phyloP scores from a whole-genome alignment of 148 eudicot species.

The Dianthus caryophyllus region DNA sequence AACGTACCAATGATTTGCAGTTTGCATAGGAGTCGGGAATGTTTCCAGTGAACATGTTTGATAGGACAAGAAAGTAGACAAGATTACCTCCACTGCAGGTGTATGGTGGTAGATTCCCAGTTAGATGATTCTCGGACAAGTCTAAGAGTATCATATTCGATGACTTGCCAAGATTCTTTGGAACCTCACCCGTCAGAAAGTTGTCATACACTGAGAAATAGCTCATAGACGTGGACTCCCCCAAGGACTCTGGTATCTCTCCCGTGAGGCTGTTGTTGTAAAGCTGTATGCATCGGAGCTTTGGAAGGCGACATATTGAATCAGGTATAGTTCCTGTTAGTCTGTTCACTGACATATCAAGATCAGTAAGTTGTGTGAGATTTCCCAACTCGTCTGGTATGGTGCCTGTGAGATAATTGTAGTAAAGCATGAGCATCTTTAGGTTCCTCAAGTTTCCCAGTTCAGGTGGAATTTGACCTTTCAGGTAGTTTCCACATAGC shows the following conservation, averaged over 20 bases:
- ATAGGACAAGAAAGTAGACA: conserved; percentile 56
- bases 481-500: conserved; percentile 58
- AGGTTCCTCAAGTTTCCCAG: conserved; percentile 57
- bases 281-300: conserved; percentile 55
- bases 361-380: conserved; percentile 51
- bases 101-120: conserved; percentile 56
- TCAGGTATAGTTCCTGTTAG: conserved; percentile 61
- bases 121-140: conserved; percentile 64
- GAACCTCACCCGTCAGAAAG: conserved; percentile 69
- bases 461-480: conserved; percentile 59
- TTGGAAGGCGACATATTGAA: conserved; percentile 59
- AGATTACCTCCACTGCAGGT: conserved; percentile 66
- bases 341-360: conserved; percentile 80
- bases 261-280: conserved; percentile 87
- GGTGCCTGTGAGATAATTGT: conserved; percentile 56
- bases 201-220: conserved; percentile 67
- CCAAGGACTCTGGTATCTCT: conserved; percentile 49
- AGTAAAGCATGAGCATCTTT: conserved; percentile 67
- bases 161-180: conserved; percentile 57
- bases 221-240: conserved; percentile 50
- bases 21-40: conserved; percentile 56
- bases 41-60: conserved; percentile 58
- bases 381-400: conserved; percentile 85
- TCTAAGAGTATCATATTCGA: conserved; percentile 55
- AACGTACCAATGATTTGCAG: conserved; percentile 61